Evolutionary conservation across 306 rosid species (phyloP).

Genomic region (Citrullus mucosospermus): DNA sequence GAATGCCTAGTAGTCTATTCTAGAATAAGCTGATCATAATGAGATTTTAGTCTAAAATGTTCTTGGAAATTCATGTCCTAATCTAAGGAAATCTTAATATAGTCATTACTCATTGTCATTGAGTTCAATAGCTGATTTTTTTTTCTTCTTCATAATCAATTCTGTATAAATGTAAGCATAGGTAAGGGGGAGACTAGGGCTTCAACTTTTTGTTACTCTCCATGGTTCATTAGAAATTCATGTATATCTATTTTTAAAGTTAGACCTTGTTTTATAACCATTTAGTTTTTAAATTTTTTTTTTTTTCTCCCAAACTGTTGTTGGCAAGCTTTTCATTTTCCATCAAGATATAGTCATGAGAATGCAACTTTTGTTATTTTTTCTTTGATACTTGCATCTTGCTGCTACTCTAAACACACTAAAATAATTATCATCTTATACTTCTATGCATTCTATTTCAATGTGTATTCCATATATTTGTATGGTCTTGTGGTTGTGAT

Average conservation of each 20-base stretch:
- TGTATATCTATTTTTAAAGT: no score
- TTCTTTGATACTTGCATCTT: neutral
- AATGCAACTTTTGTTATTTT: neutral
- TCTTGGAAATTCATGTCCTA: neutral
- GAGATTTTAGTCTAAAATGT: neutral
- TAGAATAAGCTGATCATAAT: neutral
- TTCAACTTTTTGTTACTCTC: no score
- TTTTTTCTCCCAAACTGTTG: no score
- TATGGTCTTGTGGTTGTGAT: neutral
- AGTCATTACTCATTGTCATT: neutral
- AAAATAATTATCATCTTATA: neutral
- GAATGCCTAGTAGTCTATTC: neutral
- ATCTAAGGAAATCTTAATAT: neutral
- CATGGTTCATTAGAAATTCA: no score
- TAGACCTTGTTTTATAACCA: no score
- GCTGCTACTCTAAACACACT: neutral
- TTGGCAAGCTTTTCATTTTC: no score
- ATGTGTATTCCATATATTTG: neutral
- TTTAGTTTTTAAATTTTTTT: no score
- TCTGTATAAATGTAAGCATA: no score
- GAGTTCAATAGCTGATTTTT: no score
- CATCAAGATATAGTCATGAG: neutral
- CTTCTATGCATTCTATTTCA: neutral
- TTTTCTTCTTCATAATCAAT: no score
- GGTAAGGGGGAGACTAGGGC: no score